These are phyloP conservation scores for Nothopassalora personata DNA, from an alignment of 2,329 filamentous ascomycete genomes.

Conservation along the genomic window DNA sequence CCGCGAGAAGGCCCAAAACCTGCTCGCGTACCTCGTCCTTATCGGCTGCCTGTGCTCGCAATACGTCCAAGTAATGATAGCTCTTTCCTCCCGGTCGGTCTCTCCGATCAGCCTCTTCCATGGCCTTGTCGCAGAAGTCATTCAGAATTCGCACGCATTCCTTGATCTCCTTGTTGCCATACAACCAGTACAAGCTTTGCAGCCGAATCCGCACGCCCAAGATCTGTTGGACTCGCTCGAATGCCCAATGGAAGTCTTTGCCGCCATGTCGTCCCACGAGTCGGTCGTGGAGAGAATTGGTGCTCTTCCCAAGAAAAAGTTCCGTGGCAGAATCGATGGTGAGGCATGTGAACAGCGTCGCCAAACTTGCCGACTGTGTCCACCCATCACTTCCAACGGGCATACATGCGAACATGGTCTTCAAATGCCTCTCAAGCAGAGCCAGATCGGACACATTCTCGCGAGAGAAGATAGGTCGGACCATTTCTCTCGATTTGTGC, in stretches of 20 bases:
- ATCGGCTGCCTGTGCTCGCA: background rate
- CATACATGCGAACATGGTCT: too few relatives aligned
- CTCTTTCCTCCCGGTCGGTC: background rate
- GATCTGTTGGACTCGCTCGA: slow-evolving; percentile 5
- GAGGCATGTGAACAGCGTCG: background rate
- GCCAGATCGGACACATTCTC: background rate
- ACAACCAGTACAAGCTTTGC: slow-evolving; percentile 7
- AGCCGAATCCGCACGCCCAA: slow-evolving; percentile 4
- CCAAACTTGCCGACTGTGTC: background rate
- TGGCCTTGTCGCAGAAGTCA: too few relatives aligned
- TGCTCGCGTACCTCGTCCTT: slow-evolving; percentile 2
- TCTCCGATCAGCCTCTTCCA: background rate
- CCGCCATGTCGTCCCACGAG: background rate
- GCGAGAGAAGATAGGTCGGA: background rate
- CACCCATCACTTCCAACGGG: background rate
- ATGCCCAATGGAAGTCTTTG: slow-evolving; percentile 2
- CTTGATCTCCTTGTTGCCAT: background rate
- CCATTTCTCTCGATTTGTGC: slow-evolving; percentile 2
- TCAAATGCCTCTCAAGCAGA: too few relatives aligned
- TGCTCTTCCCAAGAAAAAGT: background rate
- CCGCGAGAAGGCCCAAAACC: slow-evolving; percentile 6
- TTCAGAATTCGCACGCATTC: too few relatives aligned
- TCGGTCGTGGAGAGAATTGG: background rate
- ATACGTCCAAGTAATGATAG: slow-evolving; percentile 2
- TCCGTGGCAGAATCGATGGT: background rate